These are phyloP conservation scores for Synchytrium microbalum DNA, from an alignment of 371 early-diverging fungal genomes.

Conservation along the genomic window DNA sequence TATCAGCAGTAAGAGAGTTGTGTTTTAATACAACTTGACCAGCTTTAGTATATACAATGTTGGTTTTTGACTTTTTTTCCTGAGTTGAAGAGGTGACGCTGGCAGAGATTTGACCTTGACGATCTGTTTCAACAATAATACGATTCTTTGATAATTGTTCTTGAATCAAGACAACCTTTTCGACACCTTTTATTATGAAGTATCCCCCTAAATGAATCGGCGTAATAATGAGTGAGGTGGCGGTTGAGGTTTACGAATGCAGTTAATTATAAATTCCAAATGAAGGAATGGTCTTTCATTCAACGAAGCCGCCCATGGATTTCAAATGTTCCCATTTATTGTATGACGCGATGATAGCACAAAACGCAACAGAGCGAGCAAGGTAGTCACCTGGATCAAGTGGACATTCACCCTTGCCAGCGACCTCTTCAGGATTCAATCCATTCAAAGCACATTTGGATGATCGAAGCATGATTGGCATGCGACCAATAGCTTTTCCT, in stretches of 20 bases:
- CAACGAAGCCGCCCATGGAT: not conserved
- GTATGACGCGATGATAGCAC: not conserved
- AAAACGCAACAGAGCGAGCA: not conserved
- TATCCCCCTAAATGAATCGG: constrained; percentile 69
- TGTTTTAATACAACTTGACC: constrained; percentile 83
- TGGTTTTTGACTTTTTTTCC: constrained; percentile 97
- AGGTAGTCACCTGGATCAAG: constrained; percentile 76
- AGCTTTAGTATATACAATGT: constrained; percentile 69
- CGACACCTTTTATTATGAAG: constrained; percentile 97
- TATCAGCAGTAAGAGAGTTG: constrained; percentile 84
- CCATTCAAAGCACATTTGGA: constrained; percentile 81
- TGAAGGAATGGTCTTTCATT: not conserved
- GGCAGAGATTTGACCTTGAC: constrained; percentile 74
- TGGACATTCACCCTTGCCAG: constrained; percentile 91
- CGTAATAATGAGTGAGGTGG: not conserved
- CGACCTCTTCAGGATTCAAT: constrained; percentile 70
- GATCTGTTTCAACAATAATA: constrained; percentile 95
- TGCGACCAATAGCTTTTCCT: constrained; percentile 88
- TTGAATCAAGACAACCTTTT: constrained; percentile 99
- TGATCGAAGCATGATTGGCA: constrained; percentile 99
- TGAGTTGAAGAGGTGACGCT: constrained; percentile 92
- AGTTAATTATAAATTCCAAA: not conserved
- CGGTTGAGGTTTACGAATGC: not conserved
- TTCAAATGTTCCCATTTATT: not conserved
- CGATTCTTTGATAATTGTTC: constrained; percentile 99